Conservation (phyloP, 148 eudicot species). For the Rhododendron ovatum region DNA sequence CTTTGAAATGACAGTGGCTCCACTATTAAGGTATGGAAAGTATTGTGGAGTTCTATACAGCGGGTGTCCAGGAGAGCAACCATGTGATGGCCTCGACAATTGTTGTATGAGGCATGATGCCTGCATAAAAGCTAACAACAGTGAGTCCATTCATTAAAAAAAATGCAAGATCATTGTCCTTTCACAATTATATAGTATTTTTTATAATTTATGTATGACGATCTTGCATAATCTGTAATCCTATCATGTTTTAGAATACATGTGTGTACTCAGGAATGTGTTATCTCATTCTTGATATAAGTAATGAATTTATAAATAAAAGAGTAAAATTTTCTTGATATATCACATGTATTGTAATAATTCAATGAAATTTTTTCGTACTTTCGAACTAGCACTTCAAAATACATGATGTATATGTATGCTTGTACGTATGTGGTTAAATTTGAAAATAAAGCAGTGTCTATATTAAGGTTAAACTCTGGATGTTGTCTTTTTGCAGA, state of each 20-base stretch:
- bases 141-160: neutral
- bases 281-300: neutral
- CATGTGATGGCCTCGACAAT: neutral
- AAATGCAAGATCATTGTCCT: neutral
- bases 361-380: neutral
- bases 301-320: neutral
- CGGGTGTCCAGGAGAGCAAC: neutral
- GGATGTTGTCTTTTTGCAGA: neutral
- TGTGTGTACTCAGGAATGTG: no score
- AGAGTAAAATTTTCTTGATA: neutral
- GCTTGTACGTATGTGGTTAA: neutral
- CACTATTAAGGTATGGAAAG: neutral
- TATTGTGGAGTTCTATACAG: neutral
- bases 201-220: neutral
- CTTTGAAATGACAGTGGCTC: neutral
- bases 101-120: conserved; percentile 1
- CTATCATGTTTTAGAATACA: neutral
- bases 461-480: neutral
- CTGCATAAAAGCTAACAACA: neutral
- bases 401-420: neutral
- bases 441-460: neutral
- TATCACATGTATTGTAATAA: neutral
- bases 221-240: neutral
- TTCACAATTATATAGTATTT: neutral
- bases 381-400: neutral